Base-by-base conservation (phyloP, 441 rosid species). In the Jatropha multifida region DNA sequence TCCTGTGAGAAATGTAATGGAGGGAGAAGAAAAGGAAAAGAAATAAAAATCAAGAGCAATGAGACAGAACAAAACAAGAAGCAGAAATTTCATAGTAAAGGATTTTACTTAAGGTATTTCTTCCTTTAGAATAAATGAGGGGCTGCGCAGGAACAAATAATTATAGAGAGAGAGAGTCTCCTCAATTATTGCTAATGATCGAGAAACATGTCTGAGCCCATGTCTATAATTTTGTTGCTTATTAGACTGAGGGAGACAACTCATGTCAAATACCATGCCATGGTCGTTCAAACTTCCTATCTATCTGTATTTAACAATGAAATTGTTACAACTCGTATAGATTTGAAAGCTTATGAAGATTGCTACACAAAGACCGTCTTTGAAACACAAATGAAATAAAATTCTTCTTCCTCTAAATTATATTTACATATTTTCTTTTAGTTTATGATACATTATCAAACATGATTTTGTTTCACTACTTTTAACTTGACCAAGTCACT, bases 61-160 rank as follows among this genome's bases (percentile, higher is more conserved):
- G 72, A 88, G 52, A 70, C 71, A 78, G 17, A 84, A 67, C 49
- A 65, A 52, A 77, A 77, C 40, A 66, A 83, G 74, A 73, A 55
- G 73, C 65, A 64, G 52, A 56, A 80, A 54, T 72, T 76, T 88
- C 91, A 84, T 88, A 74, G 44, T 74, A 26, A 65, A 51, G 38
- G 46, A 52, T 3, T 40, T 41, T 13, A 10, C 7, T 11, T 13
- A 0, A 23, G 23, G 0, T 23, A 23, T 23, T 76, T 42, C 42
- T 38, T 66, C 55, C 18, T 51, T 14, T 13, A 40, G 71, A 69
- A 74, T 71, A 62, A 49, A 54, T 18, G 42, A 80, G 38, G 59
- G 13, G 55, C 58, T 63, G 59, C 13, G 61, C 58, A 65, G 59
- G 66, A 72, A 62, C 65, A 44, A 58, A 38, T 13, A 44, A 68